Base-by-base conservation (phyloP, 768 basidiomycete species). In the Amanita fuliginea region DNA sequence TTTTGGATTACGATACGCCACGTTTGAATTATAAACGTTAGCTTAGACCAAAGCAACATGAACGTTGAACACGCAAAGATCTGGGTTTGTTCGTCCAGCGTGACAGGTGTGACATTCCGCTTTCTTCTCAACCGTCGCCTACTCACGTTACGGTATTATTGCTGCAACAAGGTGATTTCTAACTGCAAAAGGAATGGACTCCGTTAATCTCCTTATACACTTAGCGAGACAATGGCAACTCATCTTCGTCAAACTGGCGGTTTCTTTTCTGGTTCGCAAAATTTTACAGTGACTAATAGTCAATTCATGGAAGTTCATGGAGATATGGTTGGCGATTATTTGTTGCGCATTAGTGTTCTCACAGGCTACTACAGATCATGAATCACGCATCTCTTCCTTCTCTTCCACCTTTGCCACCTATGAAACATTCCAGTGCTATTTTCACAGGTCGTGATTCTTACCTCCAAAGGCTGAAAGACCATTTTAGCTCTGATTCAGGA, bases 401-500 rank as follows among this genome's bases (percentile, higher is more conserved):
- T 35, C 36, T 16, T 7, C 18, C 18, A 1, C 41, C 43, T 32
- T 32, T 44, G 14, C 43, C 43, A n/a, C 43, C 43, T 32, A 8
- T 44, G 28, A 44, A 3, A 18, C 30, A 18, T 32, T 30, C 43
- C 13, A 44, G 43, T 32, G 28, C 24, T 4, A 3, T 44, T 6
- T 44, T 44, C 13, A 18, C 13, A 13, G 54, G 56, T 21, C 51
- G 57, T 19, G 18, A 43, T 28, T 24, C 21, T 6, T 49, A 48
- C 30, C 47, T 57, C 22, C 41, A 50, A 13, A 44, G 33, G 22
- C 53, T 57, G 14, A 53, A 47, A 26, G 28, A 47, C 24, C 28
- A 56, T 53, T 55, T 59, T 30, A 26, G 16, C 39, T 11, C 13
- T 35, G 18, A 28, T 44, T 11, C 24, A 16, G 18, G 3, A 30